Base-by-base conservation (phyloP, 176 grass and related monocot species). In the Phoenix dactylifera region DNA sequence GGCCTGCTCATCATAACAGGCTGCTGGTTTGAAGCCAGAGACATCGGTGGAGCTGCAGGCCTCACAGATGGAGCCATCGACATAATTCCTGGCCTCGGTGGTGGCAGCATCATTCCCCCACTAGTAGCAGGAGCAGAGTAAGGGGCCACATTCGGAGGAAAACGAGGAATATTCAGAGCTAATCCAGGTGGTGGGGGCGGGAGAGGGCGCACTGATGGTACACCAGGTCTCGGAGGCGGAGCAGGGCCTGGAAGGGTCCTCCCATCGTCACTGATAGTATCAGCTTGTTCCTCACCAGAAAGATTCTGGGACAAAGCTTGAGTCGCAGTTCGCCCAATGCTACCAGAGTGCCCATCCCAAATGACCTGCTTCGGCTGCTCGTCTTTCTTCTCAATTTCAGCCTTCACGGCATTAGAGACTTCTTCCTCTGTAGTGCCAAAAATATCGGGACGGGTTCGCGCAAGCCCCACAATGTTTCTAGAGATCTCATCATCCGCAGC, bases 371-470 rank as follows among this genome's bases (percentile, higher is more conserved):
- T 95, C 4, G 90, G 86, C 56, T 86, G 92, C 69, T 91, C 87
- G 53, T 97, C 92, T 20, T 85, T 97, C 63, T 97, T 97, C 66
- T 97, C 92, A 16, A 91, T 97, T 65, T 97, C 92, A 54, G 87
- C 87, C 79, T 98, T 92, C 4, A 92, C 93, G 28, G 93, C 87
- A 71, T 91, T 91, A 17, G 93, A 91, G 18, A 98, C 93, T 76
- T 91, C 93, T 50, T 97, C 92, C 67, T 92, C 93, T 0, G 93
- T 98, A 1, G 93, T 98, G 4, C 93, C 93, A 71, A 98, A 98
- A 74, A 98, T 98, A 72, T 98, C 93, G 57, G 93, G 93, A 22
- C 87, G 79, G 19, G 93, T 98, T 53, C 79, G 81, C 18, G 93
- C 93, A 68, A 98, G 93, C 59, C 93, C 93, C 16, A 98, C 82